Percentiles rank a stretch among this genome's conserved stretches.
phyloP scores from a whole-genome alignment of 2,329 filamentous ascomycete species.

The Botryotinia calthae region DNA sequence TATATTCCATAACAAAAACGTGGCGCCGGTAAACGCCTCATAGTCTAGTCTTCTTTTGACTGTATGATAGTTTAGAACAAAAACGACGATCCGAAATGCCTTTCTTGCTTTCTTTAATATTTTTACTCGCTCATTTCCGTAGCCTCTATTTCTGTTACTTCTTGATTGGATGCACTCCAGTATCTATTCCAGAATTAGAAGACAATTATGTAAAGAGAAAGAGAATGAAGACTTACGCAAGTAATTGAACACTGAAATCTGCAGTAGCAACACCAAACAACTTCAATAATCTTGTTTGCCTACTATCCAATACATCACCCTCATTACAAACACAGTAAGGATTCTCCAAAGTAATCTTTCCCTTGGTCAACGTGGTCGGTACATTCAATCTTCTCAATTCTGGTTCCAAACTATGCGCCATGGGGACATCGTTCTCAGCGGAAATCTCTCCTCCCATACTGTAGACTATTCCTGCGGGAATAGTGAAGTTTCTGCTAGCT shows the following conservation, averaged over 20 bases:
- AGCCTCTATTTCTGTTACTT: slow-evolving; percentile 57
- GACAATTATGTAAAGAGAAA: not conserved
- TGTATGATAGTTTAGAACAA: slow-evolving; percentile 37
- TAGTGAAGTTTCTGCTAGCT: slow-evolving; percentile 71
- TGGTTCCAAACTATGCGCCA: slow-evolving; percentile 87
- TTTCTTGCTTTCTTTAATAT: slow-evolving; percentile 24
- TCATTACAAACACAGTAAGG: slow-evolving; percentile 67
- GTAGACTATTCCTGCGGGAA: slow-evolving; percentile 82
- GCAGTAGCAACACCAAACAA: slow-evolving; percentile 87
- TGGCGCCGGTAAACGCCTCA: slow-evolving; percentile 39
- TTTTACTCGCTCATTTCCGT: slow-evolving; percentile 43
- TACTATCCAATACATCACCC: slow-evolving; percentile 80
- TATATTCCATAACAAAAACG: slow-evolving; percentile 27
- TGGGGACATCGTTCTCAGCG: slow-evolving; percentile 75
- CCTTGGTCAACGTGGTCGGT: slow-evolving; percentile 84
- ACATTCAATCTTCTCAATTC: slow-evolving; percentile 86
- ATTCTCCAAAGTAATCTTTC: slow-evolving; percentile 71
- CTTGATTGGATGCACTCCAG: slow-evolving; percentile 58
- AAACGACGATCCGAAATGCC: slow-evolving; percentile 17
- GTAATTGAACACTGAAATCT: slow-evolving; percentile 80
- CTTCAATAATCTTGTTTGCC: slow-evolving; percentile 92
- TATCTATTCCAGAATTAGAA: slow-evolving; percentile 45
- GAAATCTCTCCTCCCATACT: slow-evolving; percentile 77
- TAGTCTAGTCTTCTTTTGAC: slow-evolving; percentile 29
- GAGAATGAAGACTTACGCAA: slow-evolving; percentile 57